phyloP scores from a whole-genome alignment of 106 monocot genomes.

The Chionographis japonica region DNA sequence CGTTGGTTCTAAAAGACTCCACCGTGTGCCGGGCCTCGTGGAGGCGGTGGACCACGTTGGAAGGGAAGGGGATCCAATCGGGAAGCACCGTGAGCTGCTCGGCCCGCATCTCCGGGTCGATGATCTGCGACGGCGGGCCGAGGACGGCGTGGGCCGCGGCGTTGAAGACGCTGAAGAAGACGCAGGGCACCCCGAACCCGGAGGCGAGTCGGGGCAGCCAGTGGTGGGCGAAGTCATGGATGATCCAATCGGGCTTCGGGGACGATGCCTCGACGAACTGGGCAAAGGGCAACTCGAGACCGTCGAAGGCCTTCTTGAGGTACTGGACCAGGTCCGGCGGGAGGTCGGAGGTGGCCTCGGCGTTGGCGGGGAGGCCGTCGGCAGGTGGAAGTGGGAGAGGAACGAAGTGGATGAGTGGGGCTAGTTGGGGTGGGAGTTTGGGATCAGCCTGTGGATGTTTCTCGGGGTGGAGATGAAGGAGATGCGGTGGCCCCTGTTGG shows the following conservation, averaged over 20 bases:
- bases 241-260: constrained; percentile 39
- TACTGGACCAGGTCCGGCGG: constrained; percentile 27
- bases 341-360: constrained; percentile 61
- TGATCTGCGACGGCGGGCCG: not conserved
- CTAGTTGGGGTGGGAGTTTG: constrained; percentile 5
- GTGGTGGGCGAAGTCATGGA: constrained; percentile 30
- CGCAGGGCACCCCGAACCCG: constrained; percentile 17
- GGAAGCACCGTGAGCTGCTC: constrained; percentile 21
- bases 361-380: constrained; percentile 34
- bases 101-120: not conserved
- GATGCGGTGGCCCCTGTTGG: constrained; percentile 40
- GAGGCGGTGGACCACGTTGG: constrained; percentile 11
- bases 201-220: constrained; percentile 35
- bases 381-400: constrained; percentile 37
- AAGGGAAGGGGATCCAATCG: constrained; percentile 25
- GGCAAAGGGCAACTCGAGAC: constrained; percentile 11
- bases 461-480: constrained; percentile 62
- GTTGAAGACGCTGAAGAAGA: constrained; percentile 16
- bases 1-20: not conserved
- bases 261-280: constrained; percentile 10
- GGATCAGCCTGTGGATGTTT: constrained; percentile 48
- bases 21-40: constrained; percentile 10
- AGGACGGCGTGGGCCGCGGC: constrained; percentile 7
- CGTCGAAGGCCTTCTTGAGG: constrained; percentile 49
- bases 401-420: constrained; percentile 32